A percentile compares a stretch with the other conserved stretches of the same genome.
Conservation (phyloP, 129 eudicot genomes). For the Flaveria bidentis region DNA sequence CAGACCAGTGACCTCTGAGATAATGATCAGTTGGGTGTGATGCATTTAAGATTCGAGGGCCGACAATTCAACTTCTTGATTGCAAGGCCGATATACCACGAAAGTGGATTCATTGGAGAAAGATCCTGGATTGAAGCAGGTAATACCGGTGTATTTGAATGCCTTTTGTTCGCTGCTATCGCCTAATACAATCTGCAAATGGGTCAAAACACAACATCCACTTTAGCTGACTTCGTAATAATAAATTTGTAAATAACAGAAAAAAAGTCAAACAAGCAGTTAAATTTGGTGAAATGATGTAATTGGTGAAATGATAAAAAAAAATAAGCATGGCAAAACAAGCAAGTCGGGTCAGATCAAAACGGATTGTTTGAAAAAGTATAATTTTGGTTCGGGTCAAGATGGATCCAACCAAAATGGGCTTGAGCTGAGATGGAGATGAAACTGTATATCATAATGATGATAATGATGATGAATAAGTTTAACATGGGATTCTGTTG, state of each 20-base stretch:
- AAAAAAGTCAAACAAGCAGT: not conserved
- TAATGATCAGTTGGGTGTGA: not conserved
- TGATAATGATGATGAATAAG: not conserved
- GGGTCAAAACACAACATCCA: constrained; percentile 1
- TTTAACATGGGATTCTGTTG: not conserved
- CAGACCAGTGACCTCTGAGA: not conserved
- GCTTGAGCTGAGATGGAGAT: not conserved
- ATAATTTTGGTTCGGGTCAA: not conserved
- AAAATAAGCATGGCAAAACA: not conserved
- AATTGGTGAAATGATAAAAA: not conserved
- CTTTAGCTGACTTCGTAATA: not conserved
- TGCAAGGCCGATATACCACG: constrained; percentile 83
- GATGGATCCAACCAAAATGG: not conserved
- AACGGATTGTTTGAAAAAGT: not conserved
- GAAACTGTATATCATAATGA: not conserved
- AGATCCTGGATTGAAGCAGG: constrained; percentile 96
- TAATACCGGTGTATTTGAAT: constrained; percentile 70
- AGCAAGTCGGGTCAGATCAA: not conserved
- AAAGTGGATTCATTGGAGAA: constrained; percentile 83
- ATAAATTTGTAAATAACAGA: not conserved
- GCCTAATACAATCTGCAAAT: constrained; percentile 82
- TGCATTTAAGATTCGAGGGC: constrained; percentile 37
- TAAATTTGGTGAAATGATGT: not conserved
- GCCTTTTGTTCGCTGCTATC: constrained; percentile 90
- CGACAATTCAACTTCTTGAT: constrained; percentile 79